These are phyloP conservation scores for Solanum rostratum DNA, from an alignment of 257 asterid genomes.

Conservation along the genomic window DNA sequence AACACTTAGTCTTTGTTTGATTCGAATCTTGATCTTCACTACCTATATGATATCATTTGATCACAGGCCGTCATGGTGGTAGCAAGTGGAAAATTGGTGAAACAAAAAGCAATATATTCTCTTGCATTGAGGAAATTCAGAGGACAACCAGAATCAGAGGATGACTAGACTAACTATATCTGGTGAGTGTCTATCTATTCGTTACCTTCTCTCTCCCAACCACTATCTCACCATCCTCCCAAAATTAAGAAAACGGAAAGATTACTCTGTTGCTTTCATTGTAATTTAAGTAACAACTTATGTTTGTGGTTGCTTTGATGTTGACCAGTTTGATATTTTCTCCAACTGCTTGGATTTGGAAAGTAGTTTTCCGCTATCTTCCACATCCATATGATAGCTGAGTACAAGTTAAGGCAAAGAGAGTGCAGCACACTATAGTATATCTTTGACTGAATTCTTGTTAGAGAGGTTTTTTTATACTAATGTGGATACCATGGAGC, in stretches of 20 bases:
- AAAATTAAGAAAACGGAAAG: neutral
- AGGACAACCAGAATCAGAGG: conserved; percentile 28
- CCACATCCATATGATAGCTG: neutral
- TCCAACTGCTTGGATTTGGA: conserved; percentile 1
- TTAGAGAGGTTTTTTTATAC: neutral
- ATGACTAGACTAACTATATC: conserved; percentile 5
- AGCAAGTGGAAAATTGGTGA: conserved; percentile 65
- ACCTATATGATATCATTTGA: neutral
- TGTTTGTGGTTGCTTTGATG: neutral
- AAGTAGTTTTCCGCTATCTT: neutral
- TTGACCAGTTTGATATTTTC: neutral
- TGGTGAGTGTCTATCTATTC: neutral
- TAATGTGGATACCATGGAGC: neutral
- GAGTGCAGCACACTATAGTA: neutral
- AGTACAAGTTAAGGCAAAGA: neutral
- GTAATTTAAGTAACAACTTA: neutral
- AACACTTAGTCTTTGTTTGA: neutral
- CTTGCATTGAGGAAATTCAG: conserved; percentile 77
- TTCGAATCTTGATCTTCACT: neutral
- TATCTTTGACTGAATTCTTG: neutral
- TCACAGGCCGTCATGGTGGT: conserved; percentile 92
- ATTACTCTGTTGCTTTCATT: neutral
- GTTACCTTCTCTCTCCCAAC: neutral
- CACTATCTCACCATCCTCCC: neutral
- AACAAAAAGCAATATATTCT: conserved; percentile 32